phyloP scores from a whole-genome alignment of 768 basidiomycete species.

The Boletus insuetus region DNA sequence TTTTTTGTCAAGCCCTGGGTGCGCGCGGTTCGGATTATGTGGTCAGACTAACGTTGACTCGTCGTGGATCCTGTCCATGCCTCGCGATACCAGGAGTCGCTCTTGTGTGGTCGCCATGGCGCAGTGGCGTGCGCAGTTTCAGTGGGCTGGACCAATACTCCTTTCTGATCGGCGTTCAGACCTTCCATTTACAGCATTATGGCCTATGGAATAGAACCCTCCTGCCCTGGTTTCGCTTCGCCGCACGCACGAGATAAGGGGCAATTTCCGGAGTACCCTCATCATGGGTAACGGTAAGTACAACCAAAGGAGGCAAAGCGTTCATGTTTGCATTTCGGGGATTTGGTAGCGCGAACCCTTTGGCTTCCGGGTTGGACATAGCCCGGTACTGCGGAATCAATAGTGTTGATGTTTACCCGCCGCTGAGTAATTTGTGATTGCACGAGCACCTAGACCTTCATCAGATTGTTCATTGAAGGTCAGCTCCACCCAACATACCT shows the following conservation, averaged over 20 bases:
- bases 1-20: neutral
- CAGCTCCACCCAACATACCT: neutral
- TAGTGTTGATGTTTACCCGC: neutral
- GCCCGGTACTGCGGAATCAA: neutral
- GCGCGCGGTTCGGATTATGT: neutral
- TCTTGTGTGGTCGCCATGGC: neutral
- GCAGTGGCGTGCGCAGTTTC: neutral
- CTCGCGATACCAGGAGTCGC: neutral
- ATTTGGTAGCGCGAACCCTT: neutral
- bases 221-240: neutral
- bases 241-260: neutral
- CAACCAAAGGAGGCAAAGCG: neutral
- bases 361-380: neutral
- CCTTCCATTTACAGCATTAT: neutral
- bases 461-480: neutral
- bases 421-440: neutral
- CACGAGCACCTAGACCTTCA: neutral
- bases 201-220: conserved; percentile 5
- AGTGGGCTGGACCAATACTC: neutral
- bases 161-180: conserved; percentile 11
- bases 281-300: neutral
- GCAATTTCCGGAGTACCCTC: neutral
- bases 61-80: neutral
- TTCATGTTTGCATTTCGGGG: neutral
- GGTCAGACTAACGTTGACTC: neutral